These are phyloP conservation scores for Alternaria panax DNA, from an alignment of 2,329 filamentous ascomycete genomes.

Conservation along the genomic window DNA sequence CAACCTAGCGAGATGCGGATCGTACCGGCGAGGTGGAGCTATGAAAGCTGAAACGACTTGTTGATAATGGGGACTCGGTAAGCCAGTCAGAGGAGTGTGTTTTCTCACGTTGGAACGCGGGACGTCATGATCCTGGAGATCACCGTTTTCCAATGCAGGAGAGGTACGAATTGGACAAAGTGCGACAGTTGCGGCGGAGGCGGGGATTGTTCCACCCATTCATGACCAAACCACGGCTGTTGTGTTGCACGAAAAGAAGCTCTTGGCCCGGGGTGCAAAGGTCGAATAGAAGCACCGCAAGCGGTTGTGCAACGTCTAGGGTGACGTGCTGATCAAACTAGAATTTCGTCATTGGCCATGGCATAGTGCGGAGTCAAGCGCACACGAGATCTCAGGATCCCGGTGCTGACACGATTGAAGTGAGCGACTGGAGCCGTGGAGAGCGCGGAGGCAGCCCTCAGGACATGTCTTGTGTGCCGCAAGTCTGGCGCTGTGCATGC, in stretches of 20 bases:
- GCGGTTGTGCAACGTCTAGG: conserved; percentile 18
- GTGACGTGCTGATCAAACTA: conserved; percentile 33
- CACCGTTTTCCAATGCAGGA: conserved; percentile 22
- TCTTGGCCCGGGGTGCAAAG: conserved; percentile 21
- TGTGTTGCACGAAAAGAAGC: conserved; percentile 6
- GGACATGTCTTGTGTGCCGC: neutral
- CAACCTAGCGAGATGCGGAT: conserved; percentile 20
- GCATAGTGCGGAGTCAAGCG: conserved; percentile 6
- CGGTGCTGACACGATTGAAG: neutral
- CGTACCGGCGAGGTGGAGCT: conserved; percentile 23
- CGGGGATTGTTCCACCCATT: conserved; percentile 13
- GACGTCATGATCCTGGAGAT: conserved; percentile 36
- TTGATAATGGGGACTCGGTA: conserved; percentile 12
- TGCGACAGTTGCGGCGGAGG: conserved; percentile 12
- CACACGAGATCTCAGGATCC: neutral
- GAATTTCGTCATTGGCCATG: conserved; percentile 17
- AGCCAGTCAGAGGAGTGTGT: conserved; percentile 19
- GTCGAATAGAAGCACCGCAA: conserved; percentile 21
- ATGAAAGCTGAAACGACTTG: conserved; percentile 17
- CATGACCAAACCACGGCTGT: neutral
- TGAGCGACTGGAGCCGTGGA: neutral
- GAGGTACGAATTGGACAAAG: conserved; percentile 3
- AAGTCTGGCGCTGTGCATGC: neutral
- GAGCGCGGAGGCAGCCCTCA: neutral
- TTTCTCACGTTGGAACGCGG: conserved; percentile 17